Base-by-base conservation (phyloP, 495 filamentous ascomycete genomes). In the Aspergillus campestris region DNA sequence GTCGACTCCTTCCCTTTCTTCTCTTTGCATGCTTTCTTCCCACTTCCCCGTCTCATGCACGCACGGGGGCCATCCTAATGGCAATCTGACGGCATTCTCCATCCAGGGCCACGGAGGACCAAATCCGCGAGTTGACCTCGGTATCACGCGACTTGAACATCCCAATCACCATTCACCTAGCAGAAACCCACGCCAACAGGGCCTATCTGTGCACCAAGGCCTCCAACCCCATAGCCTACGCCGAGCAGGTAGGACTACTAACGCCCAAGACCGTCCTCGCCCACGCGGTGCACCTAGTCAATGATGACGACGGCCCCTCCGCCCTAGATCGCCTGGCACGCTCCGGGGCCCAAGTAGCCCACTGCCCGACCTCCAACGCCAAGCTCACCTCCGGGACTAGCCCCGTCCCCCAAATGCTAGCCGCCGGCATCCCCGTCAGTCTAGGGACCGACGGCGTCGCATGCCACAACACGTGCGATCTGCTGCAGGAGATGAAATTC, bases 401-500 rank as follows among this genome's bases (percentile, higher is more conserved):
- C 42, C 67, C 64, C 0, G 65, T 77, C 0, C 72, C 72, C 0
- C 61, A 66, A 31, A 47, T 73, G 7, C 57, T 57, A 34, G 12
- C 39, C 1, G 59, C 59, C 0, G 53, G 54, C 0, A 59, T 71
- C 8, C 75, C 72, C 33, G 61, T 72, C 15, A 64, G 62, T 0
- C 49, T 74, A 0, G 72, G 66, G 9, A 74, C 73, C 2, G 69
- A 77, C 35, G 73, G 73, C 3, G 73, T 71, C 2, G 72, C 73
- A 1, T 77, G 73, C 55, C 69, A 72, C 40, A 77, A 77, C 48
- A 66, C 64, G 29, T 70, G 65, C 34, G 73, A 77, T 47, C 50
- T 76, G n/a, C 44, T 76, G 29, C 71, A 73, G 46, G 73, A 76
- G 50, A 74, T 74, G 68, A 70, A 72, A 31, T 59, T 76, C 0